Percentiles rank a stretch among this genome's conserved stretches.
These are phyloP conservation scores for Tephrocybe sp. DNA, from an alignment of 768 basidiomycete species.

Conservation along the genomic window DNA sequence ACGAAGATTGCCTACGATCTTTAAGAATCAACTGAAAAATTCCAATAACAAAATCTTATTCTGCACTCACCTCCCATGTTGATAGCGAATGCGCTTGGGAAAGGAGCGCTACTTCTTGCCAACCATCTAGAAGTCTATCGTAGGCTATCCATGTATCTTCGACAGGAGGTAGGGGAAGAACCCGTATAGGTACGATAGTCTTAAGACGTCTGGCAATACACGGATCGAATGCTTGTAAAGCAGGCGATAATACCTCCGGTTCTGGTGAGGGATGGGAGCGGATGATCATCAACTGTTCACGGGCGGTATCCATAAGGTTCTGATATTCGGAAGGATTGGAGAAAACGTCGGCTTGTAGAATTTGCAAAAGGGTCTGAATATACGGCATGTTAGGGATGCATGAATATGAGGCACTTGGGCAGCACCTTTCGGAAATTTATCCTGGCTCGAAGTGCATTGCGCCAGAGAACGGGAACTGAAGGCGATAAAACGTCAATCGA, in stretches of 20 bases:
- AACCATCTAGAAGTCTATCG: slow-evolving; percentile 47
- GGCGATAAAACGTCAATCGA: background rate
- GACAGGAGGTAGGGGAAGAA: slow-evolving; percentile 47
- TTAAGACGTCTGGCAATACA: slow-evolving; percentile 63
- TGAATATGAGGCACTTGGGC: background rate
- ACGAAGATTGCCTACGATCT: slow-evolving; percentile 49
- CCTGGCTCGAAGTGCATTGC: slow-evolving; percentile 47
- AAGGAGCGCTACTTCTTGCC: slow-evolving; percentile 50
- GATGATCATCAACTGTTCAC: slow-evolving; percentile 38
- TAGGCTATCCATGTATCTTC: slow-evolving; percentile 52
- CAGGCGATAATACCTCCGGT: slow-evolving; percentile 42
- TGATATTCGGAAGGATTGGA: slow-evolving; percentile 34
- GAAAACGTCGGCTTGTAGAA: slow-evolving; percentile 41
- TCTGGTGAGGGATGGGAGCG: slow-evolving; percentile 33
- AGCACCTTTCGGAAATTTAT: slow-evolving; percentile 58
- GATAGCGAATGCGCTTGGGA: slow-evolving; percentile 40
- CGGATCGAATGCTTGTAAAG: slow-evolving; percentile 59
- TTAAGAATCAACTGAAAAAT: background rate
- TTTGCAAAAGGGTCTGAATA: slow-evolving; percentile 44
- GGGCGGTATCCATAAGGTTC: slow-evolving; percentile 35
- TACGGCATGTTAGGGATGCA: background rate
- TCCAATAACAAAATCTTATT: background rate
- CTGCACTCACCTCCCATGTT: slow-evolving; percentile 58
- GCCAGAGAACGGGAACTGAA: slow-evolving; percentile 47
- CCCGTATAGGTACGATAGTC: slow-evolving; percentile 66